Evolutionary conservation across 345 rosid species (phyloP).

Genomic region (Reutealis trisperma): DNA sequence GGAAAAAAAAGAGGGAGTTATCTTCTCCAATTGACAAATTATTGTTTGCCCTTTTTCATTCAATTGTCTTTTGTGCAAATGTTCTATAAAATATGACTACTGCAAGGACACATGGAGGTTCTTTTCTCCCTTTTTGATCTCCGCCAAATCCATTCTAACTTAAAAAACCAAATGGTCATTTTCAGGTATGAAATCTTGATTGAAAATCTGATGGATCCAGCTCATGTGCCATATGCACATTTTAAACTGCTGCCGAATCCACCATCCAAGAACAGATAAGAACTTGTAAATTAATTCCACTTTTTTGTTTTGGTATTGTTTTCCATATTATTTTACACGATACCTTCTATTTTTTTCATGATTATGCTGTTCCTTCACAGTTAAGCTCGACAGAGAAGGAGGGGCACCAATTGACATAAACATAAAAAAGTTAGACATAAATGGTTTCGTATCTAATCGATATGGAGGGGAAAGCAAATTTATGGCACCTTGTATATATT

Average conservation of each 20-base stretch:
- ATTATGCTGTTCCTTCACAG: conserved; percentile 38
- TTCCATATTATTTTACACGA: background rate
- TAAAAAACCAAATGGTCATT: background rate
- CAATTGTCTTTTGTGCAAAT: background rate
- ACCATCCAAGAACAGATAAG: conserved; percentile 46
- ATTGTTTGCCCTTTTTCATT: background rate
- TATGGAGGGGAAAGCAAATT: conserved; percentile 54
- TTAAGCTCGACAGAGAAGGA: conserved; percentile 81
- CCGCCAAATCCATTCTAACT: background rate
- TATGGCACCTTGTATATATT: conserved; percentile 70
- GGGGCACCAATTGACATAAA: conserved; percentile 67
- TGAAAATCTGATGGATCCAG: conserved; percentile 91
- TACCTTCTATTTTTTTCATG: too few relatives aligned
- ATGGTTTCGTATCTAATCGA: conserved; percentile 63
- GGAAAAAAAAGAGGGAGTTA: background rate
- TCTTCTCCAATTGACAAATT: background rate
- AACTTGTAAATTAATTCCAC: background rate
- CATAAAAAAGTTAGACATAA: conserved; percentile 42
- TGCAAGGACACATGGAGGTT: background rate
- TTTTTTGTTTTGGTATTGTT: background rate
- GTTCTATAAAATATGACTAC: too few relatives aligned
- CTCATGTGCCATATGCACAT: conserved; percentile 95
- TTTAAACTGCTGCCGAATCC: conserved; percentile 51
- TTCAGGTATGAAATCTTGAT: conserved; percentile 79
- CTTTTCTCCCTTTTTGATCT: background rate